Evolutionary conservation across 345 rosid genomes (phyloP), one percentile per base, ranked within the genome.

Genomic region (Eucalyptus shirleyi): DNA sequence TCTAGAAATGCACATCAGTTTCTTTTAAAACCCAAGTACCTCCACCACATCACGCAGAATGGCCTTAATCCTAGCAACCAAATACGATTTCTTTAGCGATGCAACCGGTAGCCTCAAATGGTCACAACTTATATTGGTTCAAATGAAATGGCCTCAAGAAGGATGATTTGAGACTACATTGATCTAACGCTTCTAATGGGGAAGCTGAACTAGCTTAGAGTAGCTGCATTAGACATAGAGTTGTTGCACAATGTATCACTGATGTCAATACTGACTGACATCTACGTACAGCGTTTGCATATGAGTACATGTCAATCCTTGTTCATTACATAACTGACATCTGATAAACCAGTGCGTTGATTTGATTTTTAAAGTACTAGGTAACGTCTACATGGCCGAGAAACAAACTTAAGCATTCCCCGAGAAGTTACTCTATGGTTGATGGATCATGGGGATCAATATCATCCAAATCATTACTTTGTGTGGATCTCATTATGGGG

Each of bases 61-160:
- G 67, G 16, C 32, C 32, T 8, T 26, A 12, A 12, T 12, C 67
- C 67, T 60, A 26, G 6, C 67, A 12, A 60, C 16, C 14, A 12
- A 60, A 26, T 12, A 0, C 1, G 26, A 60, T 60, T 26, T 26
- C 0, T 59, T 26, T 11, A 59, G 0, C 0, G 13, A 26, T 26
- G 15, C 7, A 51, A 51, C 55, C 8, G 55, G 21, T 51, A 51
- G 55, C 55, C 23, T 17, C 55, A 51, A 51, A 17, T 51, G 23
- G 23, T 51, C 55, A 0, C 55, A 51, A 51, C 55, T 51, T 51
- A 51, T 51, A 51, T 51, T 51, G 23, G 23, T 51, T 51, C 55
- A 51, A 51, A 6, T 51, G 21, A 17, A 51, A 51, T 18, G 55
- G 23, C 55, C 21, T 17, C 55, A 51, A 51, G 55, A 51, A 51